Evolutionary conservation across 1,139 yeast genomes (phyloP).

Genomic region (Candida sanyaensis): DNA sequence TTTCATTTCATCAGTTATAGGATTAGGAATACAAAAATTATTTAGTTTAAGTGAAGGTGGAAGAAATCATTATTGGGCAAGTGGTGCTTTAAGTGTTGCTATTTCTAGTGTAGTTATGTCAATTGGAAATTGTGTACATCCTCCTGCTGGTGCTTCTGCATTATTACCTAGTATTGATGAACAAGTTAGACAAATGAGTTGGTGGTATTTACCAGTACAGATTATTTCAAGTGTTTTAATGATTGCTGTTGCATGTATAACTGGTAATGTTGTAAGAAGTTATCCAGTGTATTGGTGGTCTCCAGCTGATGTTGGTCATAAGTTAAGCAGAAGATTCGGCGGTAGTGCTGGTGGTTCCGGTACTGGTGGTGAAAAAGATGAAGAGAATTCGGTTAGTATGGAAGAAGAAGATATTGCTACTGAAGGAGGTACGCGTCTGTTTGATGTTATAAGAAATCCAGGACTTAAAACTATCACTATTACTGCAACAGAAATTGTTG

Average conservation of each 20-base stretch:
- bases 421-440: conserved; percentile 7
- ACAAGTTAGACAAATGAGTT: conserved; percentile 51
- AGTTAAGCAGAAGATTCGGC: too few relatives aligned
- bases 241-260: conserved; percentile 52
- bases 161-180: conserved; percentile 57
- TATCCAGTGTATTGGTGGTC: conserved; percentile 73
- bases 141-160: conserved; percentile 78
- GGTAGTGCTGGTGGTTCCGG: neutral
- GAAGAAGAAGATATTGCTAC: conserved; percentile 6
- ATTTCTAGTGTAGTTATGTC: conserved; percentile 59
- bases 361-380: neutral
- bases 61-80: conserved; percentile 53
- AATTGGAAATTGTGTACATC: conserved; percentile 62
- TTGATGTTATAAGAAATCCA: conserved; percentile 1
- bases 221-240: conserved; percentile 53
- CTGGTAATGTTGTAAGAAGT: conserved; percentile 55
- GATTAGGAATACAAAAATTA: conserved; percentile 57
- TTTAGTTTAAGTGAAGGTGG: conserved; percentile 46
- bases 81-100: conserved; percentile 64
- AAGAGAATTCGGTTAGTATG: conserved; percentile 1
- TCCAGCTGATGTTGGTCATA: conserved; percentile 22
- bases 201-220: conserved; percentile 70
- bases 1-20: conserved; percentile 53
- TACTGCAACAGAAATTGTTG: conserved; percentile 18
- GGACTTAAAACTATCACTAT: conserved; percentile 20